Base-by-base conservation (phyloP, 257 asterid species). In the Schizonepeta tenuifolia region DNA sequence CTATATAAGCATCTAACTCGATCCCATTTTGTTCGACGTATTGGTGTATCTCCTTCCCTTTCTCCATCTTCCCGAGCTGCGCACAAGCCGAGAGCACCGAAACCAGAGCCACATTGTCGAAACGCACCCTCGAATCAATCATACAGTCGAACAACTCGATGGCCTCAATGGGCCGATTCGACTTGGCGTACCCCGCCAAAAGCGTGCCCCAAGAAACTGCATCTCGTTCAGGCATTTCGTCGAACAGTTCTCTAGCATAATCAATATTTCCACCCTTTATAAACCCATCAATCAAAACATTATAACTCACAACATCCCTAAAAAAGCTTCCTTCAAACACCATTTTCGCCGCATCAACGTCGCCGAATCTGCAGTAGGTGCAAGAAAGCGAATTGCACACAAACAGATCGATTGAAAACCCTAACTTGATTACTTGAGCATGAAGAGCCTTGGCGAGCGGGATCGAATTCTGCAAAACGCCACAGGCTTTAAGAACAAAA, bases 71-170 rank as follows among this genome's bases (percentile, higher is more conserved):
- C 46, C 96, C 96, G 0, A 87, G 73, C 76, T 85, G 97, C 0
- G 98, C 86, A 77, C 98, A 93, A 49, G 97, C 96, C 0, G 97
- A 89, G 38, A 93, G 95, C 1, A 50, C 87, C 1, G 96, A 78
- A 80, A 88, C 97, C 54, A 89, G 69, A 3, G 96, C 85, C 3
- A 82, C 82, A 28, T 89, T 89, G 54, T 88, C 88, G 41, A 85
- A 83, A 65, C 57, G 72, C 6, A 79, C 81, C 38, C 10, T 51
- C 41, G 36, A 79, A n/a, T 2, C 66, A n/a, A 80, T 43, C 93
- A 91, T 91, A 18, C 58, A 68, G 77, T 91, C 89, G 47, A 86
- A 88, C 76, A 91, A 73, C 36, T 77, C 85, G 43, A 91, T 74
- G 7, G 89, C 95, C 70, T 93, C 89, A 35, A 8, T 70, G 49